Conservation (phyloP, 1,284 basidiomycete genomes). For the Volvariella volvacea region DNA sequence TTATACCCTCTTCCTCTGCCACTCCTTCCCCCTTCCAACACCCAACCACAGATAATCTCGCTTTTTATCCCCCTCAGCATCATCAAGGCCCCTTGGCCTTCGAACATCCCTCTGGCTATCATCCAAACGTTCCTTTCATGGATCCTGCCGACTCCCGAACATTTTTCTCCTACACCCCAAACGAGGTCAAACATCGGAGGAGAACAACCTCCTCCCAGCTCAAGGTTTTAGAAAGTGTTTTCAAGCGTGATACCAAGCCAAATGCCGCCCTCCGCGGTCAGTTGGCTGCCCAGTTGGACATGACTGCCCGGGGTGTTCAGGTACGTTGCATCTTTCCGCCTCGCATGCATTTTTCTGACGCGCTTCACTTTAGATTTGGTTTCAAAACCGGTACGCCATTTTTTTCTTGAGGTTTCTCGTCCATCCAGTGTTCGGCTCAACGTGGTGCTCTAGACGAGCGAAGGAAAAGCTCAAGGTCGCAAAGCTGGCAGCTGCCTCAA, state of each 20-base stretch:
- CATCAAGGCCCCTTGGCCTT: slow-evolving; percentile 8
- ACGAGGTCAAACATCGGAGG: slow-evolving; percentile 88
- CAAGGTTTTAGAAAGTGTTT: slow-evolving; percentile 80
- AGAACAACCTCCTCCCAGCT: slow-evolving; percentile 80
- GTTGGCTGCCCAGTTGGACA: slow-evolving; percentile 77
- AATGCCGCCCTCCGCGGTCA: slow-evolving; percentile 75
- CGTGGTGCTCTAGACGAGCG: slow-evolving; percentile 43
- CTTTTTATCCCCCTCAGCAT: slow-evolving; percentile 15
- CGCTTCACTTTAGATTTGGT: slow-evolving; percentile 63
- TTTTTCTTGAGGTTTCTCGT: slow-evolving; percentile 6
- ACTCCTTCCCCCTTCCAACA: slow-evolving; percentile 15
- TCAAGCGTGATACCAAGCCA: slow-evolving; percentile 84
- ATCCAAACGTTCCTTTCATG: slow-evolving; percentile 16
- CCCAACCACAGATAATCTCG: slow-evolving; percentile 16
- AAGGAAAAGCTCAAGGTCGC: slow-evolving; percentile 66
- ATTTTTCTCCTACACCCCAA: slow-evolving; percentile 80
- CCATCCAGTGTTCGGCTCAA: slow-evolving; percentile 7
- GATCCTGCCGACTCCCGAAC: slow-evolving; percentile 64
- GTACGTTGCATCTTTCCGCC: slow-evolving; percentile 38
- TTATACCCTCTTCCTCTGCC: slow-evolving; percentile 19
- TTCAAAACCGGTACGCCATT: slow-evolving; percentile 72
- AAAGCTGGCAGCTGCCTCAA: slow-evolving; percentile 20
- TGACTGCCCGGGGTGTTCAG: slow-evolving; percentile 91
- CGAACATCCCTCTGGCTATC: slow-evolving; percentile 6
- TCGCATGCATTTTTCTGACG: slow-evolving; percentile 10